phyloP scores from a whole-genome alignment of 2,329 filamentous ascomycete genomes.

The Aspergillus costaricaensis region DNA sequence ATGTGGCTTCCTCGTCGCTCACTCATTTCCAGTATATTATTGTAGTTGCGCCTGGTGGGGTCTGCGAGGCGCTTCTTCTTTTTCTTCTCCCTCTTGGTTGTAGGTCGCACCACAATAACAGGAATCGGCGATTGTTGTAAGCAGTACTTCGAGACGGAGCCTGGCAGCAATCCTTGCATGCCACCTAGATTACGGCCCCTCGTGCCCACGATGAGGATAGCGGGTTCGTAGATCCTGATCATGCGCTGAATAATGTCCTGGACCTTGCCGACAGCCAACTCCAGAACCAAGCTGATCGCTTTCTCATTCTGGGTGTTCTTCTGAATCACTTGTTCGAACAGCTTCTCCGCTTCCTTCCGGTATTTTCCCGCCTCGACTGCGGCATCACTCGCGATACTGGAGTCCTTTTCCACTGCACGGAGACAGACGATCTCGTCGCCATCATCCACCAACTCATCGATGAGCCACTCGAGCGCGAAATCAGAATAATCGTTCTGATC shows the following conservation, averaged over 20 bases:
- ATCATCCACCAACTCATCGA: constrained; percentile 89
- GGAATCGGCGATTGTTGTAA: constrained; percentile 91
- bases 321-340: constrained; percentile 74
- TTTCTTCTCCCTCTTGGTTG: constrained; percentile 84
- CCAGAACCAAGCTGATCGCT: constrained; percentile 80
- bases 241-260: constrained; percentile 88
- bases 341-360: constrained; percentile 69
- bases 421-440: constrained; percentile 92
- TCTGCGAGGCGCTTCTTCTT: constrained; percentile 82
- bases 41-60: constrained; percentile 72
- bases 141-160: constrained; percentile 92
- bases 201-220: constrained; percentile 87
- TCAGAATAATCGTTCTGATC: constrained; percentile 92
- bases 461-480: constrained; percentile 87
- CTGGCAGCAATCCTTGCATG: constrained; percentile 81
- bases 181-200: constrained; percentile 81
- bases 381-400: constrained; percentile 64
- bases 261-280: constrained; percentile 86
- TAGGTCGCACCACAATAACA: constrained; percentile 86
- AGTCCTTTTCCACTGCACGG: constrained; percentile 81
- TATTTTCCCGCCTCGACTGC: constrained; percentile 69
- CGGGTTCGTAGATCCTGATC: constrained; percentile 89
- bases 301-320: constrained; percentile 78
- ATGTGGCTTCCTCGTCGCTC: constrained; percentile 53
- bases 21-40: constrained; percentile 71